These are phyloP conservation scores for Turnera subulata DNA, from an alignment of 345 rosid species.

Conservation along the genomic window DNA sequence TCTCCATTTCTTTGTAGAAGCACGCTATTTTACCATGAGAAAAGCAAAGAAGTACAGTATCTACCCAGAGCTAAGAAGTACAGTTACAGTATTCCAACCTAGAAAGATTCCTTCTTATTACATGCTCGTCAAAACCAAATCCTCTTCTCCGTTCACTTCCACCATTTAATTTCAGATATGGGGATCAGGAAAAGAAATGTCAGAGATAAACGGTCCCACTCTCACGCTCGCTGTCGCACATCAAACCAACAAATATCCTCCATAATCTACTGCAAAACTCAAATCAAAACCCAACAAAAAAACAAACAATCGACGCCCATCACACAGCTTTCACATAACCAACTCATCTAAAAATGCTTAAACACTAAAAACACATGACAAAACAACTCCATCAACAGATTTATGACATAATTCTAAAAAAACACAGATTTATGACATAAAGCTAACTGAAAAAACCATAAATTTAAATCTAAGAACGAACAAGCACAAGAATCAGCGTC, in stretches of 20 bases:
- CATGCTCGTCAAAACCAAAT: slow-evolving; percentile 28
- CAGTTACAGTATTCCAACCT: background rate
- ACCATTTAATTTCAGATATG: slow-evolving; percentile 37
- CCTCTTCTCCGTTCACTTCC: slow-evolving; percentile 17
- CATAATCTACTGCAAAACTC: slow-evolving; percentile 17
- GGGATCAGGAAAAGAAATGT: slow-evolving; percentile 30
- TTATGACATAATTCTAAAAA: slow-evolving; percentile 11
- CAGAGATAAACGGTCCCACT: slow-evolving; percentile 60
- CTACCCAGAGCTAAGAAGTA: slow-evolving; percentile 21
- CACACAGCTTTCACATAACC: slow-evolving; percentile 8
- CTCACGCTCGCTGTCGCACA: slow-evolving; percentile 25
- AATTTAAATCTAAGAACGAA: background rate
- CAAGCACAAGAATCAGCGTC: background rate
- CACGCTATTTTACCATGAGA: slow-evolving; percentile 5
- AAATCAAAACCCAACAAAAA: slow-evolving; percentile 8
- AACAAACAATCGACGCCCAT: no score
- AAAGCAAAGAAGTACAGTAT: slow-evolving; percentile 25
- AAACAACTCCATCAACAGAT: background rate
- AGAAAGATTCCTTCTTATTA: slow-evolving; percentile 21
- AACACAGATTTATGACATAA: background rate
- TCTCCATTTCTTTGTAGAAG: slow-evolving; percentile 8
- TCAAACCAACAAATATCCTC: slow-evolving; percentile 34
- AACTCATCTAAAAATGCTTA: background rate
- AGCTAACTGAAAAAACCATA: slow-evolving; percentile 1
- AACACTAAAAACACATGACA: background rate